phyloP scores from a whole-genome alignment of 2,329 filamentous ascomycete genomes.

The Diaporthe citriasiana region DNA sequence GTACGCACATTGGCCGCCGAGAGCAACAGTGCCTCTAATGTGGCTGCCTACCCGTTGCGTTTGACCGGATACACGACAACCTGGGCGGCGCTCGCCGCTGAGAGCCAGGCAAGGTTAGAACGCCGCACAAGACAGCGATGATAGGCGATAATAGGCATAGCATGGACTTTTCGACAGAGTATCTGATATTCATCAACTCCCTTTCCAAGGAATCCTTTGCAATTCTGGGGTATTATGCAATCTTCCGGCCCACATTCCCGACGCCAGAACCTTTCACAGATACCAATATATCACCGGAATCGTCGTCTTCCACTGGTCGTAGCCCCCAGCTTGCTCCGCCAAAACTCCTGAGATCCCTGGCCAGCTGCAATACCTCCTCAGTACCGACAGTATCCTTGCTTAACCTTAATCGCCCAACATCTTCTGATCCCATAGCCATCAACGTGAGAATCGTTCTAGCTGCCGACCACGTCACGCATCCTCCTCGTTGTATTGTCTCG shows the following conservation, averaged over 20 bases:
- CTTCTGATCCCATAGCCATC: slow-evolving; percentile 98
- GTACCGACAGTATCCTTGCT: slow-evolving; percentile 86
- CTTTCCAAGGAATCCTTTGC: slow-evolving; percentile 37
- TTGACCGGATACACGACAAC: slow-evolving; percentile 69
- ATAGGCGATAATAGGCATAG: slow-evolving; percentile 30
- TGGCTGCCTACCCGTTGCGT: slow-evolving; percentile 66
- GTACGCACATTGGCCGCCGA: slow-evolving; percentile 63
- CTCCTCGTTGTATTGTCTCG: slow-evolving; percentile 84
- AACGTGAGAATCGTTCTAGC: slow-evolving; percentile 83
- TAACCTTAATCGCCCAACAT: slow-evolving; percentile 88
- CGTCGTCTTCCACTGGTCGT: slow-evolving; percentile 77
- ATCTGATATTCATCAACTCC: slow-evolving; percentile 50
- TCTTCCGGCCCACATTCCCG: slow-evolving; percentile 94
- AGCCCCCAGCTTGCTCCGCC: slow-evolving; percentile 93
- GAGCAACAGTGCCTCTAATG: slow-evolving; percentile 53
- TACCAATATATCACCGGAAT: slow-evolving; percentile 82
- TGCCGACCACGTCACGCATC: slow-evolving; percentile 82
- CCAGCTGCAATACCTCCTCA: slow-evolving; percentile 84
- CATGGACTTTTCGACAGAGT: slow-evolving; percentile 30
- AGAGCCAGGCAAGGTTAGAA: slow-evolving; percentile 54
- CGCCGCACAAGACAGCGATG: slow-evolving; percentile 42
- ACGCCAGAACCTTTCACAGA: slow-evolving; percentile 94
- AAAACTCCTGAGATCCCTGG: slow-evolving; percentile 88
- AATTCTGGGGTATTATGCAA: slow-evolving; percentile 63
- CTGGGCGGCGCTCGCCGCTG: slow-evolving; percentile 65